These are phyloP conservation scores for Linnemannia elongata DNA, from an alignment of 192 early-diverging fungal genomes.

Conservation along the genomic window DNA sequence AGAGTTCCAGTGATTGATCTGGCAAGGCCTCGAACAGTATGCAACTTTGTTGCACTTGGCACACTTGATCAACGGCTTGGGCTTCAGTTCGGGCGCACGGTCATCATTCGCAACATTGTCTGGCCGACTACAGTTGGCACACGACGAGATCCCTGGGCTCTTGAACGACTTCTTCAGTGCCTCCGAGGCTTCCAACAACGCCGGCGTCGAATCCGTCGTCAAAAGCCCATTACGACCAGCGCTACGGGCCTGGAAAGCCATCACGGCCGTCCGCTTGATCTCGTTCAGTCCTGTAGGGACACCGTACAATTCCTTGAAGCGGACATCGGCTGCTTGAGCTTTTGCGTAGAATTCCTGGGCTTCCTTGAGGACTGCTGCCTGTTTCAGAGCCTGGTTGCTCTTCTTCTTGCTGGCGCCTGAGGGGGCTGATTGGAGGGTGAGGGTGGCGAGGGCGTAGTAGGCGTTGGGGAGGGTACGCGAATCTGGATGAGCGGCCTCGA, in stretches of 20 bases:
- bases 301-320: slow-evolving; percentile 70
- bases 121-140: slow-evolving; percentile 62
- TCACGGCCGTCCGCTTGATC: slow-evolving; percentile 63
- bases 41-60: slow-evolving; percentile 65
- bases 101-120: slow-evolving; percentile 56
- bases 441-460: slow-evolving; percentile 64
- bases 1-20: slow-evolving; percentile 66
- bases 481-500: slow-evolving; percentile 65
- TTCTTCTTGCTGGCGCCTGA: slow-evolving; percentile 58
- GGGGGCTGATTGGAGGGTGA: slow-evolving; percentile 49
- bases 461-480: slow-evolving; percentile 64
- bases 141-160: slow-evolving; percentile 56
- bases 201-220: slow-evolving; percentile 44
- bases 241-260: slow-evolving; percentile 56
- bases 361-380: slow-evolving; percentile 56
- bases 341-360: slow-evolving; percentile 62
- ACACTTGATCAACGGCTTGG: slow-evolving; percentile 65
- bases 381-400: slow-evolving; percentile 54
- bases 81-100: slow-evolving; percentile 44
- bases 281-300: slow-evolving; percentile 62
- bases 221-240: slow-evolving; percentile 45
- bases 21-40: slow-evolving; percentile 72
- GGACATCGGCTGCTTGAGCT: slow-evolving; percentile 63
- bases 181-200: slow-evolving; percentile 42
- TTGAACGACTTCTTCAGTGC: slow-evolving; percentile 52